A percentile compares a stretch with the other conserved stretches of the same genome.
Evolutionary conservation across 768 basidiomycete genomes (phyloP).

Genomic region (Tulasnella sp.): DNA sequence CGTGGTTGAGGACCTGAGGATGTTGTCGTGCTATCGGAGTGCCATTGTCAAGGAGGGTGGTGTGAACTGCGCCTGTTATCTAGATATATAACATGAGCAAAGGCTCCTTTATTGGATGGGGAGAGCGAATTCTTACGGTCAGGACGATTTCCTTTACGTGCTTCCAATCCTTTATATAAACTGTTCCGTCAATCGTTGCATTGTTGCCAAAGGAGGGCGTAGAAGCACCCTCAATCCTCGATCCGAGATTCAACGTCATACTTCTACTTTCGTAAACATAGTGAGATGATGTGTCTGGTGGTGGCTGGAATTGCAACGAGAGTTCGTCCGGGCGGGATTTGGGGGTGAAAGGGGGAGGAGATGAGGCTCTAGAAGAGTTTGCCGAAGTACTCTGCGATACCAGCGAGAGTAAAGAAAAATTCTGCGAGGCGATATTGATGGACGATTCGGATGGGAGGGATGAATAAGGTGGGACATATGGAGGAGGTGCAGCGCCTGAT

Average conservation of each 20-base stretch:
- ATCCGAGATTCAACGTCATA: slow-evolving; percentile 17
- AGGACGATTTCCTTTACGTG: slow-evolving; percentile 23
- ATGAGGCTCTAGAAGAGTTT: neutral
- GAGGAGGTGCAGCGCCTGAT: neutral
- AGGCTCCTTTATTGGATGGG: neutral
- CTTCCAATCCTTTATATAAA: slow-evolving; percentile 3
- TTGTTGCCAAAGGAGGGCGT: slow-evolving; percentile 21
- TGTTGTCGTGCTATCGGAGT: neutral
- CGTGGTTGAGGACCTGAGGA: slow-evolving; percentile 5
- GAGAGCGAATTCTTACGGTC: slow-evolving; percentile 2
- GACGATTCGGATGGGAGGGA: neutral
- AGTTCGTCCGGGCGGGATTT: slow-evolving; percentile 5
- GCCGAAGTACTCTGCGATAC: neutral
- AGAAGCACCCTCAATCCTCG: slow-evolving; percentile 7
- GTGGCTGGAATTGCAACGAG: neutral
- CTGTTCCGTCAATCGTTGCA: slow-evolving; percentile 20
- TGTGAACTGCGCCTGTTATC: slow-evolving; percentile 12
- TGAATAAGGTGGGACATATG: neutral
- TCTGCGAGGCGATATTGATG: neutral
- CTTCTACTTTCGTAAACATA: slow-evolving; percentile 19
- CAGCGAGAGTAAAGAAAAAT: neutral
- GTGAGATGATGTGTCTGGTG: neutral
- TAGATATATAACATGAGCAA: neutral
- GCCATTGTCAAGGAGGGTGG: slow-evolving; percentile 12
- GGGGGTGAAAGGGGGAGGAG: neutral